These are phyloP conservation scores for Chlorophyllum brunneum DNA, from an alignment of 768 basidiomycete genomes.

Conservation along the genomic window DNA sequence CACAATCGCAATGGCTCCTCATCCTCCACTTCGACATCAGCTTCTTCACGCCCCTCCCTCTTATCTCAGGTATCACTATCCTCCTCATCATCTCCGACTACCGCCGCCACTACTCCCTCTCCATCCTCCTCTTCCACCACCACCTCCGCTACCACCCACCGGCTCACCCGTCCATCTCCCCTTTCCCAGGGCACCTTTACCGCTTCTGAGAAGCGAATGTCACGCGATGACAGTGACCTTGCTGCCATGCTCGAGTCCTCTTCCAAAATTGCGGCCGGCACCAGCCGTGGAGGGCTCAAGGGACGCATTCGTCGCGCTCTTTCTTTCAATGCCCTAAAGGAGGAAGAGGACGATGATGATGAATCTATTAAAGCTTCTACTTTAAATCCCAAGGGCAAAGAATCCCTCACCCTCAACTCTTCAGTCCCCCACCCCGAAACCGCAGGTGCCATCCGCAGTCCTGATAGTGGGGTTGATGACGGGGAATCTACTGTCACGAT, in stretches of 20 bases:
- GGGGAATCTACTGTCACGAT: constrained; percentile 39
- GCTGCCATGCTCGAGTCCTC: constrained; percentile 47
- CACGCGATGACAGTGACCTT: constrained; percentile 71
- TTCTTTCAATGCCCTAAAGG: constrained; percentile 58
- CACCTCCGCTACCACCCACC: constrained; percentile 30
- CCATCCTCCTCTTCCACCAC: constrained; percentile 29
- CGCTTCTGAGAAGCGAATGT: constrained; percentile 71
- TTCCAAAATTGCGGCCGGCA: constrained; percentile 31
- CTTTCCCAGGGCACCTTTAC: constrained; percentile 63
- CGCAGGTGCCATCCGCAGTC: constrained; percentile 21
- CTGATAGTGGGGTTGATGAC: constrained; percentile 35
- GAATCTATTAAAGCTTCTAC: constrained; percentile 44
- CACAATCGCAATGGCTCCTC: constrained; percentile 42
- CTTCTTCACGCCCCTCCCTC: constrained; percentile 24
- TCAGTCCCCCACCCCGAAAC: constrained; percentile 22
- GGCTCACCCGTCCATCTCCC: constrained; percentile 58
- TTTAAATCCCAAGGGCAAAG: constrained; percentile 30
- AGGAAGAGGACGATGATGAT: constrained; percentile 33
- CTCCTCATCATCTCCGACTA: constrained; percentile 20
- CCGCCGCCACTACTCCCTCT: constrained; percentile 30
- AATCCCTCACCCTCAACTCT: constrained; percentile 24
- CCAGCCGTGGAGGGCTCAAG: constrained; percentile 70
- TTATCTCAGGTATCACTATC: constrained; percentile 15
- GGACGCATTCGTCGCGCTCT: constrained; percentile 71
- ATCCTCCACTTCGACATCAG: constrained; percentile 40